Conservation (phyloP, 495 filamentous ascomycete genomes). For the Bacidia gigantensis region DNA sequence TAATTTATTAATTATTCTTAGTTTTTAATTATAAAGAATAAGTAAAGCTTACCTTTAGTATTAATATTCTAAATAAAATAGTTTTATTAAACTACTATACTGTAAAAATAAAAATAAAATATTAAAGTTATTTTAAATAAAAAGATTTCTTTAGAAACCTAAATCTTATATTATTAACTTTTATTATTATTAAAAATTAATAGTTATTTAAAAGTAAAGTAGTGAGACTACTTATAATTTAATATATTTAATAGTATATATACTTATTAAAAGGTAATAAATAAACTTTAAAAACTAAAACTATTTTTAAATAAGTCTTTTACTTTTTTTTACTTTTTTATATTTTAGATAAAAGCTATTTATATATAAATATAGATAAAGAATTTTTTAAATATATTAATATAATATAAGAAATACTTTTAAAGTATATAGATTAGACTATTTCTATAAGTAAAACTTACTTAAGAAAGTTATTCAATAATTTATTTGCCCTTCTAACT, state of each 20-base stretch:
- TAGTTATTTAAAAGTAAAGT: neutral
- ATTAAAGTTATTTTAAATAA: neutral
- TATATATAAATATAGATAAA: neutral
- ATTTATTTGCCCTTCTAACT: neutral
- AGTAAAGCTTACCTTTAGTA: too few relatives aligned
- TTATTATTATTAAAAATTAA: too few relatives aligned
- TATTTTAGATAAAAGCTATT: neutral
- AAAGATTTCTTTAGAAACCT: too few relatives aligned
- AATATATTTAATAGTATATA: neutral
- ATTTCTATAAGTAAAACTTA: conserved; percentile 10
- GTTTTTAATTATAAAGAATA: too few relatives aligned
- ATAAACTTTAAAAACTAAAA: neutral
- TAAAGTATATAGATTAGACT: neutral
- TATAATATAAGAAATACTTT: neutral
- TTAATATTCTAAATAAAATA: too few relatives aligned
- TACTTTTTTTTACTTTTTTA: neutral
- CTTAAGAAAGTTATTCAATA: conserved; percentile 4
- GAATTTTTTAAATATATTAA: neutral
- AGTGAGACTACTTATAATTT: neutral
- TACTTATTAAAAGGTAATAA: neutral
- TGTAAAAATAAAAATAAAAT: neutral
- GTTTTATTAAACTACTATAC: neutral
- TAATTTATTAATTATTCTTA: neutral
- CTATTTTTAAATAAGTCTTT: neutral
- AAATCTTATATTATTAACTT: too few relatives aligned